Evolutionary conservation across 345 rosid species (phyloP), one percentile per base, ranked within the genome.

Genomic region (Psidium guajava): DNA sequence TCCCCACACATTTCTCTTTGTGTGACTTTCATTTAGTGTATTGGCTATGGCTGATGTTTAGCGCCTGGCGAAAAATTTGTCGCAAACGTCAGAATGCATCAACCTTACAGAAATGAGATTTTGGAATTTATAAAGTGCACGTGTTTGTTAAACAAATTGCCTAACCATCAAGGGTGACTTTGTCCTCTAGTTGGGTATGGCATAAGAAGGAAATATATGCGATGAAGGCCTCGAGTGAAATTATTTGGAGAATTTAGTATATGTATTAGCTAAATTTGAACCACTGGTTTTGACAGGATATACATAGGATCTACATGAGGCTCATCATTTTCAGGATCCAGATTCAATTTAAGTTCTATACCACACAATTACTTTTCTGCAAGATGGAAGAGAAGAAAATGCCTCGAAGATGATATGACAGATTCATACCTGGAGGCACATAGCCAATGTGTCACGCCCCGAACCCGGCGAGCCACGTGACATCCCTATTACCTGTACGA

Each of bases 301-400:
- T 1, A 28, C 5, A 15, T 6, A 40, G 11, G 21, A 28, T 28
- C 5, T 5, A 15, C 22, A 0, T 2, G 8, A 28, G 11, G 11
- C 74, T 61, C 2, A 0, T 61, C 42, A 61, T 61, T 61, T 15
- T 61, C 22, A 28, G 7, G 21, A 28, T 7, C 20, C 11, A 2
- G 18, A 61, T 28, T 61, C 9, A 6, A 21, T 28, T 6, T 61
- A 28, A 28, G 16, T 14, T 40, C 21, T 28, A 61, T 6, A 18
- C 12, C 25, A 55, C 58, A 22, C 58, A 8, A 55, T 55, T 3
- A 8, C 24, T 20, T 55, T 55, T 55, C 11, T 55, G 12, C n/a
- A 55, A 55, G 58, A 55, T 5, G 8, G 11, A 55, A 22, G 58
- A 22, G 11, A 58, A n/a, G 9, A 58, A n/a, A 59, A 59, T 59